Percentiles rank a stretch among this genome's conserved stretches.
phyloP scores from a whole-genome alignment of 352 stramenopile genomes.

The Phytophthora vignae region DNA sequence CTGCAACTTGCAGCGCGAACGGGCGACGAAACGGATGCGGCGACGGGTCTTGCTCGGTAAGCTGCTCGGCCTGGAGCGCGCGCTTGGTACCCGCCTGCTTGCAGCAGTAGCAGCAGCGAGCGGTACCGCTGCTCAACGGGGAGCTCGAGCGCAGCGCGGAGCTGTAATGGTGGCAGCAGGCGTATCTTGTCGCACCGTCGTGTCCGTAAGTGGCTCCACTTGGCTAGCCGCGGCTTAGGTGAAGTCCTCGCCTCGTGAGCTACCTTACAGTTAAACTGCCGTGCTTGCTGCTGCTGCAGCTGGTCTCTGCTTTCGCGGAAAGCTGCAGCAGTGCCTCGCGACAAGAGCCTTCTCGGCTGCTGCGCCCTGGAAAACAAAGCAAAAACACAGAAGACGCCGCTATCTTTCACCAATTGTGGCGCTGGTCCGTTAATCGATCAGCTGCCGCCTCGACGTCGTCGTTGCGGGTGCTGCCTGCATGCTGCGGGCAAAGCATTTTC shows the following conservation, averaged over 20 bases:
- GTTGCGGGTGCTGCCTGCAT: neutral
- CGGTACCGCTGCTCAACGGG: neutral
- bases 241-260: slow-evolving; percentile 1
- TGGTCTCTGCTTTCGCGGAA: neutral
- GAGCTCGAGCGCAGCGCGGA: neutral
- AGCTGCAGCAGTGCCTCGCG: neutral
- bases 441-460: neutral
- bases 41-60: neutral
- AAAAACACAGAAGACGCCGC: neutral
- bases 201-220: slow-evolving; percentile 3
- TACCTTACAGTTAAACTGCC: neutral
- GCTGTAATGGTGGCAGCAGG: neutral
- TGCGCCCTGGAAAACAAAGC: neutral
- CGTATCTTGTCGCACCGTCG: slow-evolving; percentile 1
- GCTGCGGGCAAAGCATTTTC: neutral
- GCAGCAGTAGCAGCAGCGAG: neutral
- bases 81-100: neutral
- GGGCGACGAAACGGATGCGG: slow-evolving; percentile 12
- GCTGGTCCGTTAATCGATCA: neutral
- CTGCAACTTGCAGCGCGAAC: slow-evolving; percentile 21
- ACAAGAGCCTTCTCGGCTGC: neutral
- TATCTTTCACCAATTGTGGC: neutral
- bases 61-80: neutral
- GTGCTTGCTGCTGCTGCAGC: neutral
- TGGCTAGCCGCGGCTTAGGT: neutral